Base-by-base conservation (phyloP, 441 rosid genomes). In the Pelargonium myrrhifolium region DNA sequence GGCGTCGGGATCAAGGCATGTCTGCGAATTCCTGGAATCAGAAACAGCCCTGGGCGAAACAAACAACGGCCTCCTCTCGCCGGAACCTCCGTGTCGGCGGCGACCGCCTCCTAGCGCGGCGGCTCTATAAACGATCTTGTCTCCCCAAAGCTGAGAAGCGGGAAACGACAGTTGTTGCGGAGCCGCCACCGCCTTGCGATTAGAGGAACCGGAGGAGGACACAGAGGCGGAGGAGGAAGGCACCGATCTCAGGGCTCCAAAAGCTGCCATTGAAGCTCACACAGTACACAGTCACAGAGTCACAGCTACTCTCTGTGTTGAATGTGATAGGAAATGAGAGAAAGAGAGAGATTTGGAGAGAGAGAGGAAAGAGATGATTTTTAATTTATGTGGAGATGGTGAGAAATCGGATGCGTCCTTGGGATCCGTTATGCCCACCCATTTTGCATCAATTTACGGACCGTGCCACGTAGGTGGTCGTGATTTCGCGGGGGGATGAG, bases 1-100 rank as follows among this genome's bases (percentile, higher is more conserved):
- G 22, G 98, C 98, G 74, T 93, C 98, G 62, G 97, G 98, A 75
- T 93, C 98, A 76, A 93, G 98, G 66, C 96, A 93, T 1, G 97
- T 93, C 80, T 87, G 98, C 20, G 98, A 86, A 76, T 84, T 90
- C 64, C 70, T 84, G 14, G 98, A 90, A 77, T 93, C 97, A 0
- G 98, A 90, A 45, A 90, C 98, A 0, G 98, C 98, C 62, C 80
- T 84, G 9, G 98, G 97, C 62, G 92, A 86, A 8, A 89, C 81
- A n/a, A 85, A 28, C 37, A 35, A 9, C 62, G 90, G 82, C 26
- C 70, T 72, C 67, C 83, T 73, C 71, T 66, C 72, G 17, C 17
- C 55, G 17, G 5, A 6, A 31, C 37, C 37, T 31, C 6, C 55
- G 17, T 4, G 6, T 18, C 58, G 47, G 10, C 72, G 62, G 47